Base-by-base conservation (phyloP, 75 land plant genomes). In the Picea glauca region DNA sequence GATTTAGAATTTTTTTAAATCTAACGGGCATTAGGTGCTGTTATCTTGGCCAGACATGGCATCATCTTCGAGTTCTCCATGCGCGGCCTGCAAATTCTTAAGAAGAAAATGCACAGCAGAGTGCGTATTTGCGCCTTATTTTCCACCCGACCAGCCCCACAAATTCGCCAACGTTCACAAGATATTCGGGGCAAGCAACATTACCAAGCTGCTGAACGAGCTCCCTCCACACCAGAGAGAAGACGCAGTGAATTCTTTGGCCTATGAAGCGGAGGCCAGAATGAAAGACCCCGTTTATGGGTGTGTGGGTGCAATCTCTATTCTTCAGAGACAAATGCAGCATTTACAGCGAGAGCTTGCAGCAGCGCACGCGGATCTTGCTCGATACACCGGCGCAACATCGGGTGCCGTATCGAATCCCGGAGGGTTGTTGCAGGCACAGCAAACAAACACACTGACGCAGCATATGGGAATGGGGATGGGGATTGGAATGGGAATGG, bases 131-230 rank as follows among this genome's bases (percentile, higher is more conserved):
- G 91, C 91, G 13, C 91, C 91, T 0, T 89, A 89, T 74, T 89
- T 87, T 58, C 89, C 89, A 4, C 89, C 89, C 0, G 89, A 89
- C 76, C 87, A 87, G 75, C 89, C 89, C 8, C 89, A 84, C 72
- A 89, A 84, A 72, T 89, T 89, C 82, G 81, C 84, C 60, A 86
- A 87, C 64, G 89, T 89, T 4, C 91, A 89, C 80, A 84, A 84
- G 78, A 85, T 89, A 14, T 89, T 89, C 80, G 91, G 91, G 20
- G 91, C 91, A 50, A 89, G 89, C 81, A 89, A 89, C 62, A 88
- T 89, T 35, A 81, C 87, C n/a, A 89, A 89, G 83, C 84, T 89
- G 72, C 87, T 89, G 18, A 87, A 89, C 82, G 91, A 89, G 72
- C 84, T 89, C n/a, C 82, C 82, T 8, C 82, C 84, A 9, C 81